Percentiles rank a stretch among this genome's conserved stretches.
Conservation (phyloP, 805 yeast species). For the Starmerella stellata region DNA sequence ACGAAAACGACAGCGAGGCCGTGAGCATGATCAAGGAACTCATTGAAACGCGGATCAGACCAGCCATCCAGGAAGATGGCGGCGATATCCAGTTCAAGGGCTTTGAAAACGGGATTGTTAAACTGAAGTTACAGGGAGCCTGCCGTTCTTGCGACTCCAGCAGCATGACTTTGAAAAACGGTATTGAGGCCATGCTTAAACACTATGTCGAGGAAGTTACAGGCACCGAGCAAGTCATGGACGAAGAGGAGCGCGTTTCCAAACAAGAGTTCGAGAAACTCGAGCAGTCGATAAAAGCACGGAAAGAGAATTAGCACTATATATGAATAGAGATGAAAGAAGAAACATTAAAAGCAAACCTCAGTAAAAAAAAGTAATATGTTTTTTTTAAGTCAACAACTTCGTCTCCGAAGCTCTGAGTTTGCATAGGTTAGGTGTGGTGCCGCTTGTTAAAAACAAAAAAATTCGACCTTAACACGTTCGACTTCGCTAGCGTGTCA, state of each 20-base stretch:
- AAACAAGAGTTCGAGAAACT: slow-evolving; percentile 68
- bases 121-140: slow-evolving; percentile 81
- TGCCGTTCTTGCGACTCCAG: slow-evolving; percentile 85
- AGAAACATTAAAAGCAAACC: too few species aligned
- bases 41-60: slow-evolving; percentile 84
- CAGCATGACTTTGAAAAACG: slow-evolving; percentile 81
- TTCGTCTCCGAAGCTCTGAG: too few species aligned
- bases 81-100: slow-evolving; percentile 87
- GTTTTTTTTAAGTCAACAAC: too few species aligned
- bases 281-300: slow-evolving; percentile 36
- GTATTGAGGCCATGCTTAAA: slow-evolving; percentile 92
- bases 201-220: slow-evolving; percentile 92
- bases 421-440: too few species aligned
- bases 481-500: too few species aligned
- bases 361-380: too few species aligned
- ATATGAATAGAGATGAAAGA: too few species aligned
- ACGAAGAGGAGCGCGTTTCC: slow-evolving; percentile 59
- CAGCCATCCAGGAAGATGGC: slow-evolving; percentile 97
- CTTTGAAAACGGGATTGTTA: slow-evolving; percentile 78
- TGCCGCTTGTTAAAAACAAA: too few species aligned
- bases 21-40: slow-evolving; percentile 81
- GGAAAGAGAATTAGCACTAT: too few species aligned
- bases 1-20: slow-evolving; percentile 60
- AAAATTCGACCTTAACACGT: too few species aligned
- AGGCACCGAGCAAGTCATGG: slow-evolving; percentile 73